Evolutionary conservation across 257 asterid genomes (phyloP).

Genomic region (Avicennia marina): DNA sequence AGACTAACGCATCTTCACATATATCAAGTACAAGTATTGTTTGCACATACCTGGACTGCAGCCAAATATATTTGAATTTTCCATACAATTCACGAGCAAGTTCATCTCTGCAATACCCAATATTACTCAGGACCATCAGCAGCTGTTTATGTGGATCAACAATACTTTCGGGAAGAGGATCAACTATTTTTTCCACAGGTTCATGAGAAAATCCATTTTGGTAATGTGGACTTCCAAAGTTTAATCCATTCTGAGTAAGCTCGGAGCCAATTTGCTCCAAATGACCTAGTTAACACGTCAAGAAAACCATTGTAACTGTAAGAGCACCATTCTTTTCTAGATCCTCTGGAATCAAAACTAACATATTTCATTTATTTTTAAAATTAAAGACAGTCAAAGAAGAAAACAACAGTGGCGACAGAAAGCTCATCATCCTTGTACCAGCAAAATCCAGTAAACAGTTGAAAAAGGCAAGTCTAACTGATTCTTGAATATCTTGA

Average conservation of each 20-base stretch:
- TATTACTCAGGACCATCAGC: conserved; percentile 92
- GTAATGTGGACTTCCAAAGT: conserved; percentile 40
- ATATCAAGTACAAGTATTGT: conserved; percentile 4
- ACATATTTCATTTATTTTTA: background rate
- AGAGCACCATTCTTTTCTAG: conserved; percentile 19
- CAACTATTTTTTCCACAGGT: conserved; percentile 39
- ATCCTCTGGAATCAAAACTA: conserved; percentile 3
- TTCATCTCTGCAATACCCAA: conserved; percentile 95
- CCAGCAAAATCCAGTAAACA: conserved; percentile 90
- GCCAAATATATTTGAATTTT: conserved; percentile 73
- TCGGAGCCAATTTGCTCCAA: conserved; percentile 69
- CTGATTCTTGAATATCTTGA: conserved; percentile 88
- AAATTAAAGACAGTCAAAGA: conserved; percentile 1
- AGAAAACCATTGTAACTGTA: conserved; percentile 2
- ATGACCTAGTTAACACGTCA: conserved; percentile 54
- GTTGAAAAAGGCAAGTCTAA: conserved; percentile 82
- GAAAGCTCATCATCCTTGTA: conserved; percentile 25
- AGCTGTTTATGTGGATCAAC: conserved; percentile 75
- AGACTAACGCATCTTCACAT: conserved; percentile 6
- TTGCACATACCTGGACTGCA: conserved; percentile 54
- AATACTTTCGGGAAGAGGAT: conserved; percentile 84
- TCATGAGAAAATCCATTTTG: conserved; percentile 65
- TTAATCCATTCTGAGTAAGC: conserved; percentile 49
- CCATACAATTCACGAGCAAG: conserved; percentile 68
- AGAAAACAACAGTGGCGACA: conserved; percentile 9